A percentile compares a stretch with the other conserved stretches of the same genome.
Conservation (phyloP, 768 basidiomycete genomes). For the Coprinopsis marcescibilis region DNA sequence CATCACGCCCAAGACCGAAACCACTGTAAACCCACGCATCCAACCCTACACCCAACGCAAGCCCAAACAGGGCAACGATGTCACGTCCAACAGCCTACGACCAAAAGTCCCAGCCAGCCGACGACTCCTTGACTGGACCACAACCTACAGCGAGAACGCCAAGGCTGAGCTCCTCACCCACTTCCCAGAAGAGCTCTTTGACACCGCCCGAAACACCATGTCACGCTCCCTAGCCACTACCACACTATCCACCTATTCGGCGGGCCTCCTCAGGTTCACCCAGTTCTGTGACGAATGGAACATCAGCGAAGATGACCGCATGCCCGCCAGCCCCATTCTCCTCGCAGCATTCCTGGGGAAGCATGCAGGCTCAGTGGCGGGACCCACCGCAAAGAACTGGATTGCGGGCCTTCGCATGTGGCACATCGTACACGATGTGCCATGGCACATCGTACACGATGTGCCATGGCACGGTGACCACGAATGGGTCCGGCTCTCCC, state of each 20-base stretch:
- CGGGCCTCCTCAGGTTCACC: slow-evolving; percentile 17
- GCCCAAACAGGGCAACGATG: not conserved
- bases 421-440: slow-evolving; percentile 29
- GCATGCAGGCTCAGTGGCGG: not conserved
- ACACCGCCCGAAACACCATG: slow-evolving; percentile 5
- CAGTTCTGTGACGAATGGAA: slow-evolving; percentile 17
- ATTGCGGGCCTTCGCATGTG: slow-evolving; percentile 29
- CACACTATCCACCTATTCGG: slow-evolving; percentile 11
- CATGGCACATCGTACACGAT: slow-evolving; percentile 28
- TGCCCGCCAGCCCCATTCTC: slow-evolving; percentile 17
- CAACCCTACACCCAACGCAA: not conserved
- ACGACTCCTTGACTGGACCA: slow-evolving; percentile 8
- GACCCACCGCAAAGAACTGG: slow-evolving; percentile 27
- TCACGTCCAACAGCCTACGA: slow-evolving; percentile 1
- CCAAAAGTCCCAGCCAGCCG: slow-evolving; percentile 10
- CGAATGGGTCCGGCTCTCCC: slow-evolving; percentile 17
- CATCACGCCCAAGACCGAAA: not conserved
- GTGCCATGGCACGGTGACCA: slow-evolving; percentile 31
- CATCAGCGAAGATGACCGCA: slow-evolving; percentile 14
- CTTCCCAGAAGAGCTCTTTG: slow-evolving; percentile 6
- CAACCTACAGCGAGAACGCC: not conserved
- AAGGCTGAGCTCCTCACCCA: not conserved
- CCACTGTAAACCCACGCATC: slow-evolving; percentile 2
- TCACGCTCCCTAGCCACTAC: slow-evolving; percentile 6
- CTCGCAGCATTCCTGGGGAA: slow-evolving; percentile 11